Evolutionary conservation across 768 basidiomycete genomes (phyloP).

Genomic region (Crepidotus variabilis): DNA sequence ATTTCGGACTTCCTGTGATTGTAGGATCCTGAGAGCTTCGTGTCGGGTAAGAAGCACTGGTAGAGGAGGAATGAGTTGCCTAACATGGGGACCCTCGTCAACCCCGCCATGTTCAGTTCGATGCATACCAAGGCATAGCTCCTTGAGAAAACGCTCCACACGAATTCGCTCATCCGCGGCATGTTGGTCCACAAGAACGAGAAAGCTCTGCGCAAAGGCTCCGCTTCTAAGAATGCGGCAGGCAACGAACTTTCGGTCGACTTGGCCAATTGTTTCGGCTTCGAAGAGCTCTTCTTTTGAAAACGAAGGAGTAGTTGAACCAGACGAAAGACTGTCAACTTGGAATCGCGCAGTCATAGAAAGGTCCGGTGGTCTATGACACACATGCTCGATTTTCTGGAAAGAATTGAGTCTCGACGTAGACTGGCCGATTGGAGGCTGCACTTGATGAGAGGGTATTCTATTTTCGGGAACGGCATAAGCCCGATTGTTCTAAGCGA

Average conservation of each 20-base stretch:
- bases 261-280: constrained; percentile 72
- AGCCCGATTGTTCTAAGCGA: constrained; percentile 47
- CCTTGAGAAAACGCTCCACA: constrained; percentile 77
- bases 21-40: constrained; percentile 52
- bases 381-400: constrained; percentile 10
- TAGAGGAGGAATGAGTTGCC: constrained; percentile 47
- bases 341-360: constrained; percentile 8
- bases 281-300: constrained; percentile 45
- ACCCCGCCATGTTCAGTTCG: constrained; percentile 29
- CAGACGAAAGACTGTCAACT: constrained; percentile 8
- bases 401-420: constrained; percentile 3
- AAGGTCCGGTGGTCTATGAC: constrained; percentile 8
- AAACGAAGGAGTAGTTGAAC: constrained; percentile 15
- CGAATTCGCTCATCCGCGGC: constrained; percentile 96
- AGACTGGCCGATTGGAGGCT: constrained; percentile 14
- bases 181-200: constrained; percentile 93
- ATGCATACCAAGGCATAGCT: constrained; percentile 70
- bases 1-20: constrained; percentile 34
- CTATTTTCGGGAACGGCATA: constrained; percentile 47
- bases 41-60: constrained; percentile 63
- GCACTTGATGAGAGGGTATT: constrained; percentile 34
- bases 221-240: constrained; percentile 42
- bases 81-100: constrained; percentile 30
- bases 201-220: constrained; percentile 10
- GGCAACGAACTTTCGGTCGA: constrained; percentile 89